A percentile compares a stretch with the other conserved stretches of the same genome.
phyloP scores from a whole-genome alignment of 441 rosid species.

The Pelargonium australe region DNA sequence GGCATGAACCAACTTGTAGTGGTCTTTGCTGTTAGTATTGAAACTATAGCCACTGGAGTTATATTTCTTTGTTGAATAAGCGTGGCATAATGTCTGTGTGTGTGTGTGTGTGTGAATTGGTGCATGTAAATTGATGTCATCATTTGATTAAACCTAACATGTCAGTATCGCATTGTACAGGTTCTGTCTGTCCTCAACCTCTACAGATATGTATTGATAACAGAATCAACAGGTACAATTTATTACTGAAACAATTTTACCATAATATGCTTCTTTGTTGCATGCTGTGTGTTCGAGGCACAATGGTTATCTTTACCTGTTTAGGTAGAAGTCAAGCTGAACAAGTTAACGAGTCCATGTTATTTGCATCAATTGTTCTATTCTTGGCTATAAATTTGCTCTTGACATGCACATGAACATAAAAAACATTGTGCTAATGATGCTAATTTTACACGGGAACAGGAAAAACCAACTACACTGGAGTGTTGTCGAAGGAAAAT shows the following conservation, averaged over 20 bases:
- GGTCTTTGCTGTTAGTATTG: background rate
- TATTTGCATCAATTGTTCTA: background rate
- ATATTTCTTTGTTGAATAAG: background rate
- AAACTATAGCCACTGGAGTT: background rate
- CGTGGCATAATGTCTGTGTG: background rate
- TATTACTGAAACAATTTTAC: background rate
- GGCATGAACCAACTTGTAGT: background rate
- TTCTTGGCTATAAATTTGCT: background rate
- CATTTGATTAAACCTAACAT: background rate
- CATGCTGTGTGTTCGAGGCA: background rate
- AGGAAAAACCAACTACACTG: slow-evolving; percentile 47
- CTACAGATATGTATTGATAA: slow-evolving; percentile 61
- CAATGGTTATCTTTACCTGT: background rate
- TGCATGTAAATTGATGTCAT: background rate
- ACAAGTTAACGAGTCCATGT: background rate
- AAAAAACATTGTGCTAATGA: background rate
- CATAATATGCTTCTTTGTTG: background rate
- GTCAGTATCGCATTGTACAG: slow-evolving; percentile 32
- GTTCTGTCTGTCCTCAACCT: slow-evolving; percentile 81
- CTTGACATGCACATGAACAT: background rate
- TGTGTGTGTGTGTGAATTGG: background rate
- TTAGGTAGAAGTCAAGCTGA: background rate
- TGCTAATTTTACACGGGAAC: slow-evolving; percentile 18
- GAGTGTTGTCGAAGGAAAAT: slow-evolving; percentile 43
- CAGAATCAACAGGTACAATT: slow-evolving; percentile 55